phyloP scores from a whole-genome alignment of 768 basidiomycete species.

The Russula brevipes region DNA sequence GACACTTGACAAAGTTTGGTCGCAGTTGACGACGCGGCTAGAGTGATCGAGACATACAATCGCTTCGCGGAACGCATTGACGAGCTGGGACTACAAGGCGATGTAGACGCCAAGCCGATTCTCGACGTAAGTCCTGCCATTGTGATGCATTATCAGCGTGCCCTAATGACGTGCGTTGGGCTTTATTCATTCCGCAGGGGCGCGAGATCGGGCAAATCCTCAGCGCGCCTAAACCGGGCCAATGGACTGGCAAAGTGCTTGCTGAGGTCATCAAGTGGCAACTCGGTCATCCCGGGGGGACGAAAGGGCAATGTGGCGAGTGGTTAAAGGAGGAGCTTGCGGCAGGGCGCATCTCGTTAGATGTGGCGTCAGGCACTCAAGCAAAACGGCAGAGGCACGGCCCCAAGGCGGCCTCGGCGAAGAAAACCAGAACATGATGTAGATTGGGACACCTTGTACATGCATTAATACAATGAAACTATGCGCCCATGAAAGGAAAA shows the following conservation, averaged over 20 bases:
- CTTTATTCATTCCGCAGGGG: constrained; percentile 47
- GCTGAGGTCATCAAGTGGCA: constrained; percentile 80
- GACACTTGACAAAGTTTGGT: constrained; percentile 19
- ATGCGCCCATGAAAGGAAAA: background rate
- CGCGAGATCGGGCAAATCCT: constrained; percentile 55
- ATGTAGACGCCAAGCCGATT: constrained; percentile 65
- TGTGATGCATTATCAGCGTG: background rate
- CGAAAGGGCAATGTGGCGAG: constrained; percentile 57
- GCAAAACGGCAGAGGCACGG: constrained; percentile 20
- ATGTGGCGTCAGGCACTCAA: constrained; percentile 7
- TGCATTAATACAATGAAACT: constrained; percentile 1
- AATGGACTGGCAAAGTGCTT: constrained; percentile 62
- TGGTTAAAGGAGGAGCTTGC: constrained; percentile 62
- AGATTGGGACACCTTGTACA: background rate
- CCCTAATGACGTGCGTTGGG: background rate
- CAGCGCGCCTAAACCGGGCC: constrained; percentile 52
- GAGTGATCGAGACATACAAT: constrained; percentile 61
- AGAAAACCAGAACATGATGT: constrained; percentile 18
- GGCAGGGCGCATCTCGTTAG: constrained; percentile 41
- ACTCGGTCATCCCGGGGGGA: constrained; percentile 63
- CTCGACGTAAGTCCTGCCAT: constrained; percentile 58
- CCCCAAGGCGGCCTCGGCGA: constrained; percentile 6
- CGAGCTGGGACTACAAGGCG: constrained; percentile 52
- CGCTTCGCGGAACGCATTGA: constrained; percentile 54
- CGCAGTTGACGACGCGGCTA: constrained; percentile 42